Evolutionary conservation across 805 yeast species (phyloP).

Genomic region (Candida railenensis): DNA sequence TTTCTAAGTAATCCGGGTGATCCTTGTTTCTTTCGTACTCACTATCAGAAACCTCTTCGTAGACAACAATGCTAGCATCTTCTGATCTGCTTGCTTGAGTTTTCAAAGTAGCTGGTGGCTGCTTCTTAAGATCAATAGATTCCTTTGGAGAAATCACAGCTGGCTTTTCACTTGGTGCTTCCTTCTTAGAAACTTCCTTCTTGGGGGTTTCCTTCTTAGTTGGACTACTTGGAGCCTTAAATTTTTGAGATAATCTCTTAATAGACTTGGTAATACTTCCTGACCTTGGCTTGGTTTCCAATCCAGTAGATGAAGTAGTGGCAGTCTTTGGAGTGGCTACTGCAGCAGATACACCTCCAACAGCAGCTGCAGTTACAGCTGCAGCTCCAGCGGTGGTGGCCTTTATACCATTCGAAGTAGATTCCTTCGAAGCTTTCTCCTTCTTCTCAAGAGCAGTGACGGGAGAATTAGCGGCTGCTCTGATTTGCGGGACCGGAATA

Average conservation of each 20-base stretch:
- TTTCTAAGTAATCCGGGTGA: slow-evolving; percentile 51
- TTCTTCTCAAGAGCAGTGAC: slow-evolving; percentile 5
- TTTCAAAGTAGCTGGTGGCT: slow-evolving; percentile 1
- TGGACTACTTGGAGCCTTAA: background rate
- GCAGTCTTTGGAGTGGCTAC: slow-evolving; percentile 5
- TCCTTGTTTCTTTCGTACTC: slow-evolving; percentile 45
- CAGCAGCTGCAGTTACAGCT: slow-evolving; percentile 10
- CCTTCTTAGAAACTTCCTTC: background rate
- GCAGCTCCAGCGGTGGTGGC: slow-evolving; percentile 11
- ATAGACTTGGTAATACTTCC: slow-evolving; percentile 7
- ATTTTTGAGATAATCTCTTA: slow-evolving; percentile 7
- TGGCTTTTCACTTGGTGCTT: background rate
- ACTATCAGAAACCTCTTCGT: slow-evolving; percentile 49
- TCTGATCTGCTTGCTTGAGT: slow-evolving; percentile 4
- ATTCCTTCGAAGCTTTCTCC: slow-evolving; percentile 1
- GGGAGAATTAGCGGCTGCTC: slow-evolving; percentile 2
- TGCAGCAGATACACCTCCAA: slow-evolving; percentile 10
- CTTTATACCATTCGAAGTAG: slow-evolving; percentile 3
- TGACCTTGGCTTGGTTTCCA: slow-evolving; percentile 10
- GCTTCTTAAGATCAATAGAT: slow-evolving; percentile 1
- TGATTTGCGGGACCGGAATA: background rate
- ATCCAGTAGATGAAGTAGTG: slow-evolving; percentile 5
- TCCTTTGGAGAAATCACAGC: background rate
- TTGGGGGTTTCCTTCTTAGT: background rate
- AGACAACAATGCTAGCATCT: slow-evolving; percentile 20